Evolutionary conservation across 805 yeast genomes (phyloP), one percentile per base, ranked within the genome.

Genomic region (Trichomonascus vanleenenianus): DNA sequence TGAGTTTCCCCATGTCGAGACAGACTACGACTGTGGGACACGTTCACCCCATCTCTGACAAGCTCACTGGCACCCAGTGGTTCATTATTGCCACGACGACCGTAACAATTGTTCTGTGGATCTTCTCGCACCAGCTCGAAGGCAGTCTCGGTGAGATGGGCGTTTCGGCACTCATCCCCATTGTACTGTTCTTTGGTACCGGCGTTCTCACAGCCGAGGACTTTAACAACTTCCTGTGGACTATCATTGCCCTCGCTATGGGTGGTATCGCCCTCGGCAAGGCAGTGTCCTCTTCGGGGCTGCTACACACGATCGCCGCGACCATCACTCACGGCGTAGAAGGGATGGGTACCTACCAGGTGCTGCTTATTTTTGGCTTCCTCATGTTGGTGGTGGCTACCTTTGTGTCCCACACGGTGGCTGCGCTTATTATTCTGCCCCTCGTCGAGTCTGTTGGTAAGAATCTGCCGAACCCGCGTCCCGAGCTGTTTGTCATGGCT

Each of bases 181-280:
- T 91, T 57, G 74, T 88, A n/a, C 65, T 87, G n/a, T 82, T 91
- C 58, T 91, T 91, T 59, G 97, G 96, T 3, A 78, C 96, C 0
- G 96, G 97, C 1, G 65, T 89, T 15, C 68, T 91, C 49, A 78
- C 84, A 7, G 82, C 88, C 1, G 96, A 89, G 47, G 98, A 91
- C 60, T 88, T 91, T 65, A 91, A 93, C 65, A 91, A 87, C 62
- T 91, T 91, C 62, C 80, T 95, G 52, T 91, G 98, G 98, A 88
- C 95, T 3, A 93, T 91, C 56, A 93, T 93, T 8, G 79, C 91
- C 39, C 72, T 91, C 51, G 97, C 97, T 3, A 93, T 91, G 98
- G 98, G 98, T 30, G 98, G 98, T 50, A 77, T 91, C 43, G 95
- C 96, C 0, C 70, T 91, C 43, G 98, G 98, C 46, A 88, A 87